Conservation (phyloP, 1,139 yeast genomes). For the Suhomyces bolitotheri region DNA sequence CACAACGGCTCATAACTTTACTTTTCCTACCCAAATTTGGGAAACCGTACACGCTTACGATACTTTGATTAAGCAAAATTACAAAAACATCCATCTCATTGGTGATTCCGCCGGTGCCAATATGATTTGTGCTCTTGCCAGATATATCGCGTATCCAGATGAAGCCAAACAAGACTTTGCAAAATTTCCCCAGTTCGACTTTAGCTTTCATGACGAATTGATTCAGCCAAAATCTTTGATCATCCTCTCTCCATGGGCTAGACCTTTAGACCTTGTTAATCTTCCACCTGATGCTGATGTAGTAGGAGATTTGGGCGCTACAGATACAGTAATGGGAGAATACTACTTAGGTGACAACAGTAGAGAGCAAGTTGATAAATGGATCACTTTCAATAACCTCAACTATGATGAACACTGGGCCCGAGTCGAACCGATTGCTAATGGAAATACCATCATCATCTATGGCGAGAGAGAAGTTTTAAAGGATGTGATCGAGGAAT, state of each 20-base stretch:
- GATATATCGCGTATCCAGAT: constrained; percentile 36
- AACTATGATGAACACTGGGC: constrained; percentile 31
- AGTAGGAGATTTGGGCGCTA: constrained; percentile 38
- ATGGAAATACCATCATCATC: constrained; percentile 29
- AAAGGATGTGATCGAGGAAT: constrained; percentile 31
- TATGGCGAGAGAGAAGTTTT: constrained; percentile 41
- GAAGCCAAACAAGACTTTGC: constrained; percentile 25
- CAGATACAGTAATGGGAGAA: constrained; percentile 29
- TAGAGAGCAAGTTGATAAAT: constrained; percentile 18
- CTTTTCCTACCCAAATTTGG: constrained; percentile 43
- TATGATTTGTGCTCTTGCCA: constrained; percentile 33
- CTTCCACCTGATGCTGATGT: constrained; percentile 24
- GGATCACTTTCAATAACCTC: constrained; percentile 29
- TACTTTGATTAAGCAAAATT: constrained; percentile 29
- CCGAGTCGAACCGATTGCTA: constrained; percentile 29
- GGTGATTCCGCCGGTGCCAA: constrained; percentile 56
- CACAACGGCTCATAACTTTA: constrained; percentile 27
- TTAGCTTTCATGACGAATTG: constrained; percentile 16
- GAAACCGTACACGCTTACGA: constrained; percentile 34
- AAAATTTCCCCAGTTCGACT: constrained; percentile 23
- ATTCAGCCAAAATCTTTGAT: constrained; percentile 35
- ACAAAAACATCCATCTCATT: constrained; percentile 32
- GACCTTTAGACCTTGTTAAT: constrained; percentile 25
- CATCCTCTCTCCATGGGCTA: constrained; percentile 48
- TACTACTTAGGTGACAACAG: constrained; percentile 29